Percentiles rank a stretch among this genome's conserved stretches.
These are phyloP conservation scores for Hortaea sp. DNA, from an alignment of 2,329 filamentous ascomycete species.

Conservation along the genomic window DNA sequence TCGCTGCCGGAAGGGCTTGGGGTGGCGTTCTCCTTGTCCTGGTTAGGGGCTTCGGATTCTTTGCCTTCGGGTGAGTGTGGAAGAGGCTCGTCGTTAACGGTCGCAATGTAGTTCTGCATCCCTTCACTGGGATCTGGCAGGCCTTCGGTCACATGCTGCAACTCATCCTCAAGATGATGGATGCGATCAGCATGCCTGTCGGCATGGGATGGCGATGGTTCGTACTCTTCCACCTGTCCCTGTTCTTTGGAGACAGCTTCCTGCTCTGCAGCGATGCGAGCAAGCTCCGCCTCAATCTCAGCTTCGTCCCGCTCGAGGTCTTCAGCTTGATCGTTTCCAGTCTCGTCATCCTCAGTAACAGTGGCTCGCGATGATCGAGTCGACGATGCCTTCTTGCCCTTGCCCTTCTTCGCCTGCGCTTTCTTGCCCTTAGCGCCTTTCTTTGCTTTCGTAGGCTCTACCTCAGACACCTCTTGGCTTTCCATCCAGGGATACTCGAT, in stretches of 20 bases:
- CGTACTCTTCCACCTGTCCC: slow-evolving; percentile 25
- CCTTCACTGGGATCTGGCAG: slow-evolving; percentile 3
- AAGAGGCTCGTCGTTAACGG: slow-evolving; percentile 2
- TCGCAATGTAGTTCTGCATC: slow-evolving; percentile 5
- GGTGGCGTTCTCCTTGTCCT: slow-evolving; percentile 2
- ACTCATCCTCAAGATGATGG: slow-evolving; percentile 12
- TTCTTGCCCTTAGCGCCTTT: slow-evolving; percentile 13
- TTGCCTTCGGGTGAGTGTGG: not conserved
- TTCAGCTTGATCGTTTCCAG: slow-evolving; percentile 8
- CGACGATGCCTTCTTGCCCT: slow-evolving; percentile 19
- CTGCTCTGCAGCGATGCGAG: slow-evolving; percentile 21
- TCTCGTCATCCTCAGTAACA: slow-evolving; percentile 8
- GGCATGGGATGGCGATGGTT: slow-evolving; percentile 21
- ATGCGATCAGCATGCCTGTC: slow-evolving; percentile 12
- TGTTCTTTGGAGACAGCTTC: slow-evolving; percentile 15
- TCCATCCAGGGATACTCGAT: not conserved
- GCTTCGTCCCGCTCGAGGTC: slow-evolving; percentile 17
- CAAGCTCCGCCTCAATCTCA: slow-evolving; percentile 24
- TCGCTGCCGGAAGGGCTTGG: slow-evolving; percentile 27
- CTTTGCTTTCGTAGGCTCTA: not conserved
- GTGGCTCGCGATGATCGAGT: slow-evolving; percentile 16
- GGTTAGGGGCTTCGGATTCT: not conserved
- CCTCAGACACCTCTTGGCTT: not conserved
- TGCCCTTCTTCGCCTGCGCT: slow-evolving; percentile 14
- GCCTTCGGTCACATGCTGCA: slow-evolving; percentile 9